Conservation (phyloP, 2,329 filamentous ascomycete species). For the Rhinocladiella mackenziei region DNA sequence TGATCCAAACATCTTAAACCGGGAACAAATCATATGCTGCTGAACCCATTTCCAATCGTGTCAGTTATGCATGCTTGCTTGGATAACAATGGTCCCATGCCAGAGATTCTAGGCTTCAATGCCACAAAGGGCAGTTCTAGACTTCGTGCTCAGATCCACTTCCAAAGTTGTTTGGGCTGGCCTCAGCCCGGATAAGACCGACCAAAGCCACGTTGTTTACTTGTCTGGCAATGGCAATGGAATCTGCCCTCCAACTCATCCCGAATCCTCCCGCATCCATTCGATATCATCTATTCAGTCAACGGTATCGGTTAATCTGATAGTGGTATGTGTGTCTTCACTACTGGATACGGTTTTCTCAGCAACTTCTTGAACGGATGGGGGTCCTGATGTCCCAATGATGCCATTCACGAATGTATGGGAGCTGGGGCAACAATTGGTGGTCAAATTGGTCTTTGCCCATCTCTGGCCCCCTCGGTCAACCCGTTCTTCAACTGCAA, state of each 20-base stretch:
- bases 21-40: constrained; percentile 29
- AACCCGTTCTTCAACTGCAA: constrained; percentile 21
- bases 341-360: constrained; percentile 69
- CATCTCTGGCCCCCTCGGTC: constrained; percentile 21
- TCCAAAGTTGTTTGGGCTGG: constrained; percentile 88
- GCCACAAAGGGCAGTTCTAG: constrained; percentile 75
- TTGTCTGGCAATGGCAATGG: constrained; percentile 73
- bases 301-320: constrained; percentile 40
- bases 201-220: constrained; percentile 70
- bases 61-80: constrained; percentile 96
- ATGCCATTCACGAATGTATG: constrained; percentile 70
- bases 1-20: constrained; percentile 18
- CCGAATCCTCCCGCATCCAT: constrained; percentile 66
- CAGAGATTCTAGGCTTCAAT: constrained; percentile 71
- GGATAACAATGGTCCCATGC: constrained; percentile 59
- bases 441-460: constrained; percentile 22
- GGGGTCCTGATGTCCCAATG: constrained; percentile 62
- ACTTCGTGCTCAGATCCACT: constrained; percentile 76
- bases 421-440: constrained; percentile 38
- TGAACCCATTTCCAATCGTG: constrained; percentile 63
- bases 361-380: constrained; percentile 79
- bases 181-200: constrained; percentile 51
- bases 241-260: constrained; percentile 65
- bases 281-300: constrained; percentile 61
- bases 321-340: constrained; percentile 66